A percentile compares a stretch with the other conserved stretches of the same genome.
Conservation (phyloP, 139 green algal genomes). For the Pleodorina starrii region DNA sequence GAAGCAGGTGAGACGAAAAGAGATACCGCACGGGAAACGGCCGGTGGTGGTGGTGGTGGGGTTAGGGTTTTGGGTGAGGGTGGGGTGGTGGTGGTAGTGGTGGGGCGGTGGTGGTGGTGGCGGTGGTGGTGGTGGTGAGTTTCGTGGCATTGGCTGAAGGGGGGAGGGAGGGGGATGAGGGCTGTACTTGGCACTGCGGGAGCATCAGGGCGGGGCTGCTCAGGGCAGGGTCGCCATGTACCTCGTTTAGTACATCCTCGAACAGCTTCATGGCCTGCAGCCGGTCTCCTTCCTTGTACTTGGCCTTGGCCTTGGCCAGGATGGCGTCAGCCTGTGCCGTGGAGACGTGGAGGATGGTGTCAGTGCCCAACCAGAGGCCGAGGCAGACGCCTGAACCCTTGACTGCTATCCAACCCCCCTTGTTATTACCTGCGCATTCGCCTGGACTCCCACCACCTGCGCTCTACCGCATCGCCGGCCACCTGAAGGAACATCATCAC, state of each 20-base stretch:
- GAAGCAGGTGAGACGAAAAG: neutral
- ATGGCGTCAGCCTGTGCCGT: conserved; percentile 11
- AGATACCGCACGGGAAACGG: neutral
- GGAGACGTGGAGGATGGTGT: neutral
- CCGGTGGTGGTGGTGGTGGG: no score
- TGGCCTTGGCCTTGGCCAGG: conserved; percentile 51
- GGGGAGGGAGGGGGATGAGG: neutral
- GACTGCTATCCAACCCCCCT: no score
- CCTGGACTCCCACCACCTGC: neutral
- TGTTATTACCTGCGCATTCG: conserved; percentile 6
- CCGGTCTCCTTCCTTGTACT: conserved; percentile 69
- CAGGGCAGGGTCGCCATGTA: no score
- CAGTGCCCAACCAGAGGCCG: no score
- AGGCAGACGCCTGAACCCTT: no score
- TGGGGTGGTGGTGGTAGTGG: neutral
- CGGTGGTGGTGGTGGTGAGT: neutral
- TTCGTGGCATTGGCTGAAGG: neutral
- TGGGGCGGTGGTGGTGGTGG: neutral
- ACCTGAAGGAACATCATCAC: neutral
- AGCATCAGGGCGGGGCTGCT: neutral
- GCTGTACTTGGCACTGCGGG: neutral
- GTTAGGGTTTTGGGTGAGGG: neutral
- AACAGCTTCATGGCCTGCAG: conserved; percentile 81
- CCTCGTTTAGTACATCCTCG: conserved; percentile 71
- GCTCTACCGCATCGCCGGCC: neutral